These are phyloP conservation scores for Naumovozyma dairenensis DNA, from an alignment of 805 yeast genomes.

Conservation along the genomic window DNA sequence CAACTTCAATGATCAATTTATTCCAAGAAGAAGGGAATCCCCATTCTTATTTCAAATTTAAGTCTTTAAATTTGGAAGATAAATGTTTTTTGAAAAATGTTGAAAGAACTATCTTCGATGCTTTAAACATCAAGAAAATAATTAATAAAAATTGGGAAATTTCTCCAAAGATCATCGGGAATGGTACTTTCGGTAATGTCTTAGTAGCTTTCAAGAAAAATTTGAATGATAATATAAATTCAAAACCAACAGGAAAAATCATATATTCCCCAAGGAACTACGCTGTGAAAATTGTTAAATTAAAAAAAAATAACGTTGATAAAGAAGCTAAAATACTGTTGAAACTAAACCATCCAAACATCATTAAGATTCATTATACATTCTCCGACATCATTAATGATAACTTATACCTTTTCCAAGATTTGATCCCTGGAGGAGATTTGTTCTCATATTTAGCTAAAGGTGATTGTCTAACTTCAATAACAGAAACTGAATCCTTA, in stretches of 20 bases:
- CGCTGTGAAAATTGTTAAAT: conserved; percentile 42
- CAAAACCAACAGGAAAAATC: neutral
- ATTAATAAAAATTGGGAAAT: conserved; percentile 34
- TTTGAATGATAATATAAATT: neutral
- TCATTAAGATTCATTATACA: conserved; percentile 37
- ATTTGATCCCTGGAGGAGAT: conserved; percentile 48
- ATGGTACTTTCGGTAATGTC: conserved; percentile 53
- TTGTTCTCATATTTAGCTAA: conserved; percentile 43
- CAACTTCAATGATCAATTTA: no score
- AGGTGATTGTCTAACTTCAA: conserved; percentile 31
- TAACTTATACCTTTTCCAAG: conserved; percentile 38
- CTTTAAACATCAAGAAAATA: conserved; percentile 14
- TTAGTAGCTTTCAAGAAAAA: conserved; percentile 9
- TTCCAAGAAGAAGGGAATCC: no score
- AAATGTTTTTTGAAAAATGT: neutral
- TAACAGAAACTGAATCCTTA: conserved; percentile 47
- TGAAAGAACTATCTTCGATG: conserved; percentile 8
- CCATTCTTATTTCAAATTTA: no score
- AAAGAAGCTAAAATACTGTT: conserved; percentile 37
- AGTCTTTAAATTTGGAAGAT: no score
- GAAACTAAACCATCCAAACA: conserved; percentile 38
- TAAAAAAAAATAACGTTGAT: conserved; percentile 22
- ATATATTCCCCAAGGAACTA: conserved; percentile 21
- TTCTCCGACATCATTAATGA: conserved; percentile 13
- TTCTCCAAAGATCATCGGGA: conserved; percentile 36